Percentiles rank a stretch among this genome's conserved stretches.
These are phyloP conservation scores for Macrolepiota fuliginosa DNA, from an alignment of 768 basidiomycete species.

Conservation along the genomic window DNA sequence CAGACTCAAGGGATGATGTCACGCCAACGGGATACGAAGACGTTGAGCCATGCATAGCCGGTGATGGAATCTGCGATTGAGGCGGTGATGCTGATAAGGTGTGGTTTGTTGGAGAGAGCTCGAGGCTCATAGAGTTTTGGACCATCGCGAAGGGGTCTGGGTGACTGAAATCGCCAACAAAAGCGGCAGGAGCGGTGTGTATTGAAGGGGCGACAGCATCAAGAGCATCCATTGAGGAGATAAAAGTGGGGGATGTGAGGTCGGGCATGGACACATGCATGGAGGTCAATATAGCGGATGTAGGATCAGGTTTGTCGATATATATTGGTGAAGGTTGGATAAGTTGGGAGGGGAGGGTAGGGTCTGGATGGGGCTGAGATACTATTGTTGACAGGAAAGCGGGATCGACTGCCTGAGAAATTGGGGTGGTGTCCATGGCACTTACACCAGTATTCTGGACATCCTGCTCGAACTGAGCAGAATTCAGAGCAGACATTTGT, in stretches of 20 bases:
- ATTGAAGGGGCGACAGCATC: conserved; percentile 21
- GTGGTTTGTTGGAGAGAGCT: conserved; percentile 34
- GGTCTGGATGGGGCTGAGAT: conserved; percentile 18
- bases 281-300: conserved; percentile 22
- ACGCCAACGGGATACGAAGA: conserved; percentile 36
- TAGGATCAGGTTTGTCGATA: conserved; percentile 27
- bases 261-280: conserved; percentile 41
- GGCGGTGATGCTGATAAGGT: conserved; percentile 31
- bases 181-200: conserved; percentile 31
- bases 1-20: conserved; percentile 43
- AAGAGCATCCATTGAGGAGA: conserved; percentile 30
- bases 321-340: conserved; percentile 34
- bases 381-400: conserved; percentile 20
- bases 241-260: conserved; percentile 29
- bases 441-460: conserved; percentile 23
- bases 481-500: conserved; percentile 20
- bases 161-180: conserved; percentile 39
- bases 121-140: conserved; percentile 32
- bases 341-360: conserved; percentile 22
- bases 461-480: conserved; percentile 31
- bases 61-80: conserved; percentile 35
- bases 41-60: conserved; percentile 35
- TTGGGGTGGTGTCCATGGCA: conserved; percentile 36
- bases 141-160: conserved; percentile 31
- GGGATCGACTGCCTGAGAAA: conserved; percentile 24